Base-by-base conservation (phyloP, 1,284 basidiomycete genomes). In the Sphagnurus paluster region DNA sequence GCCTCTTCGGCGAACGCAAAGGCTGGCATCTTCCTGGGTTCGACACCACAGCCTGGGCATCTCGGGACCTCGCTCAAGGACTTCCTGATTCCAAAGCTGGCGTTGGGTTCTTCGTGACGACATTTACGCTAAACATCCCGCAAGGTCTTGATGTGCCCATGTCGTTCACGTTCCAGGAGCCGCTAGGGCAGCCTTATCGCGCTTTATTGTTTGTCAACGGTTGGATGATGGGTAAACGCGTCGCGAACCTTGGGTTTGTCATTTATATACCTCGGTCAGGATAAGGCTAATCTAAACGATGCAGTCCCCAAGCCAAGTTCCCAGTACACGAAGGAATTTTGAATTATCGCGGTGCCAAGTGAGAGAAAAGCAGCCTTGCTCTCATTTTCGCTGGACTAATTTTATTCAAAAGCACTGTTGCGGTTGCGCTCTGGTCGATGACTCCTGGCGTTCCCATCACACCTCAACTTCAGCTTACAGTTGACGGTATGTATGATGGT, bases 21-120 rank as follows among this genome's bases (percentile, higher is more conserved):
- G 89, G 90, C 10, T 92, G 89, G 88, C 89, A 92, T 63, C 75
- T 92, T 3, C 90, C 89, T 1, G 80, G 78, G 8, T 90, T 82
- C 61, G 71, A 86, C 46, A 80, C 77, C 2, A 77, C 79, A 1
- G 59, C 62, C 6, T 92, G 89, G 89, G 58, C 58, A 4, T 48
- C 57, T 9, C 75, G 83, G 38, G 68, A 77, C 13, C 66, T 86
- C 8, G 68, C 74, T 1, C 57, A 67, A 16, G 87, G 85, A 4
- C 71, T 90, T 3, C 83, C 83, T 0, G 61, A 66, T 26, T 67
- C 65, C 6, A 53, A 59, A 10, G 77, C 87, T 0, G 87, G 89
- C 2, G 77, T 90, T 9, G 87, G 85, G 1, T 91, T 92, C 71
- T 92, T 90, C 65, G 75, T 86, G 11, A 84, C 87, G 4, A 83